A percentile compares a stretch with the other conserved stretches of the same genome.
These are phyloP conservation scores for Kwoniella europaea DNA, from an alignment of 768 basidiomycete genomes.

Conservation along the genomic window DNA sequence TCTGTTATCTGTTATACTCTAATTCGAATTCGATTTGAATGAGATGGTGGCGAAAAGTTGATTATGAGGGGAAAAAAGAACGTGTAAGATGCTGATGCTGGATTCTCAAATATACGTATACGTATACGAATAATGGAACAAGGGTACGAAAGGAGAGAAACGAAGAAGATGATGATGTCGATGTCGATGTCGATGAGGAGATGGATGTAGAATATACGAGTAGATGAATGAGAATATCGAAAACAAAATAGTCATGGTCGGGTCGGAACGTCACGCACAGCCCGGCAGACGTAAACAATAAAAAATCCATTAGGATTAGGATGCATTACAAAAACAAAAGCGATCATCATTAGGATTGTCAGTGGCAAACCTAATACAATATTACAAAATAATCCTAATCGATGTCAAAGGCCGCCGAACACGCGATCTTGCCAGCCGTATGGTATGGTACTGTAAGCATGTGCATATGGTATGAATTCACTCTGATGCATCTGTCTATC, in stretches of 20 bases:
- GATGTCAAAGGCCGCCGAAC: too few species aligned
- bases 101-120: too few species aligned
- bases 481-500: too few species aligned
- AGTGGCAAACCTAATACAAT: too few species aligned
- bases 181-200: conserved; percentile 2
- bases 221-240: not conserved
- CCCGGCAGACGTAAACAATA: not conserved
- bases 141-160: not conserved
- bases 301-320: not conserved
- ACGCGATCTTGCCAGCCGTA: too few species aligned
- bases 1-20: not conserved
- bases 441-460: too few species aligned
- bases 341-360: too few species aligned
- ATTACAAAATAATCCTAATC: too few species aligned
- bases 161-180: not conserved
- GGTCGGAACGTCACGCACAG: conserved; percentile 24
- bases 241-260: not conserved
- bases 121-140: not conserved
- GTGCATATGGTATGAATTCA: too few species aligned
- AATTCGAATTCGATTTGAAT: not conserved
- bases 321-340: not conserved
- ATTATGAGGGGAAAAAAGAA: too few species aligned
- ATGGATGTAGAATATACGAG: not conserved
- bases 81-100: too few species aligned
- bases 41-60: not conserved